Evolutionary conservation across 208 protist genomes (phyloP), one percentile per base, ranked within the genome.

Genomic region (Crithidia expoeki): DNA sequence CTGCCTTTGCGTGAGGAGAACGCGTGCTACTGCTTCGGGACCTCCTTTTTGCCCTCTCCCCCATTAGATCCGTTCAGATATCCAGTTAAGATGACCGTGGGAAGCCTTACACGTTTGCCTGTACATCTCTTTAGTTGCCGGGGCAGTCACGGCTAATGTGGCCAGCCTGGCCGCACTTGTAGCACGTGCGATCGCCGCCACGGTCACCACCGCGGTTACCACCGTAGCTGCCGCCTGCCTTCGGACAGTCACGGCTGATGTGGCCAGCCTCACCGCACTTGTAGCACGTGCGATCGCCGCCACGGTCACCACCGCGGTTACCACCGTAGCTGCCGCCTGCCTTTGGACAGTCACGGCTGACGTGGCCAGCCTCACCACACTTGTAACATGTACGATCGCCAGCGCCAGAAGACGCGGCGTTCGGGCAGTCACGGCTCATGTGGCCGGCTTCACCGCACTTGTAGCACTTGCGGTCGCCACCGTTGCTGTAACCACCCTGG

Each of bases 111-210:
- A 52, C 47, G 30, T 56, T 56, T 56, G 38, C 32, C 30, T 58
- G 6, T 28, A 49, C 27, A 28, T 40, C 11, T 57, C n/a, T 62
- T 42, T 61, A 68, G 59, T 53, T 60, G 60, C 32, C n/a, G 42
- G 89, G 82, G 83, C 93, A 97, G 30, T 90, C 87, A 36, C 92
- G 83, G 74, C 80, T 87, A n/a, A 90, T 82, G 84, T 92, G 92
- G 64, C 86, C 92, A 17, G 81, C 50, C 79, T 94, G 72, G 59
- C 92, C 92, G 71, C 92, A 96, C 77, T 91, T 85, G 66, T 76
- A 85, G 89, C 92, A 96, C 16, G 80, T 79, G 72, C 81, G 76
- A 55, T 86, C 90, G 32, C 85, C 84, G 62, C 80, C 81, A 44
- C 77, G 51, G 58, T 59, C 58, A 66, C 74, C 69, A 38, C 59